Base-by-base conservation (phyloP, 164 flowering plant species). In the Tinospora cordifolia region DNA sequence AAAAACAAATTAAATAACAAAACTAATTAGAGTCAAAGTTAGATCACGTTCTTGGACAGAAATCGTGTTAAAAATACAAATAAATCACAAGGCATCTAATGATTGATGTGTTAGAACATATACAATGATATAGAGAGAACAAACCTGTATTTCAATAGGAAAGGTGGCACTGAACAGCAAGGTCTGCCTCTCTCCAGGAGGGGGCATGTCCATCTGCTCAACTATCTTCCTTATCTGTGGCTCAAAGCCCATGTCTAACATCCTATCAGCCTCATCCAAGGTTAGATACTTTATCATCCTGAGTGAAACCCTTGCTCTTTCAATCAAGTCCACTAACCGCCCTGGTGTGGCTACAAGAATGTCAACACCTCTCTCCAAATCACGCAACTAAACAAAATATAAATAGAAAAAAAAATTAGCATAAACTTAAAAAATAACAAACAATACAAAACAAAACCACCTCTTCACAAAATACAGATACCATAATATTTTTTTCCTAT, bases 181-280 rank as follows among this genome's bases (percentile, higher is more conserved):
- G 27, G 91, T 88, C 76, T 88, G 93, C 67, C 93, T 80, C 34
- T 62, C 69, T 69, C 93, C 93, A 47, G 79, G 85, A 0, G 86
- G 87, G 60, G 93, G 93, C 93, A 88, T 88, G 79, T 84, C 89
- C 87, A 80, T 88, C 66, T 88, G 89, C 67, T 90, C 87, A 78
- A 90, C 95, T 70, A 90, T 90, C 77, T 81, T 87, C 68, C 94
- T 79, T 57, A 89, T 89, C 72, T 89, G 94, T 59, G 90, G 94
- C 71, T 87, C 94, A 78, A 87, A 89, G 59, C 94, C 94, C 94
- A 89, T 89, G 77, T 89, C 94, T 69, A 89, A 78, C 94, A 89
- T 89, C 70, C 91, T 79, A 76, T 88, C 90, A 57, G 92, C 92
- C 84, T 88, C 93, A 63, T 87, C 93, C 19, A 88, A 84, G 73